Percentiles rank a stretch among this genome's conserved stretches.
These are phyloP conservation scores for Sungouiella blattae DNA, from an alignment of 805 yeast species.

Conservation along the genomic window DNA sequence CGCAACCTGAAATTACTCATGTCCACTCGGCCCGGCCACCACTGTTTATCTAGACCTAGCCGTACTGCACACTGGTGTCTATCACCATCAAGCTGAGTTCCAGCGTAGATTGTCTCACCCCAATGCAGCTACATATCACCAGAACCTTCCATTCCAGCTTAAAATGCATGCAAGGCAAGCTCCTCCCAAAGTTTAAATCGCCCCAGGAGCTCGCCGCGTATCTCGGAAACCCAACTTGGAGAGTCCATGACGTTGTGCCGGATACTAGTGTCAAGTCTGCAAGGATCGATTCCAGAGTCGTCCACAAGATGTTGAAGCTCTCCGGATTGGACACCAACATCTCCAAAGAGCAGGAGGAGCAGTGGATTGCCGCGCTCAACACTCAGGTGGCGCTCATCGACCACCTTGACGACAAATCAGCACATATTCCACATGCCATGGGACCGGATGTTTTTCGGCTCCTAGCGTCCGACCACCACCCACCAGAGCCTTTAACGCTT, in stretches of 20 bases:
- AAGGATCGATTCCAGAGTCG: slow-evolving; percentile 13
- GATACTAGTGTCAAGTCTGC: slow-evolving; percentile 4
- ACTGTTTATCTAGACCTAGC: no score
- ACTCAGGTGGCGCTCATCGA: slow-evolving; percentile 51
- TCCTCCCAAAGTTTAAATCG: slow-evolving; percentile 5
- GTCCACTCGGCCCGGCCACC: no score
- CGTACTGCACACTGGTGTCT: no score
- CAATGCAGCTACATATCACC: no score
- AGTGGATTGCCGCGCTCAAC: slow-evolving; percentile 32
- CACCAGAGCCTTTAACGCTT: slow-evolving; percentile 22
- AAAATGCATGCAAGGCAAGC: slow-evolving; percentile 4
- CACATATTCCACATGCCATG: slow-evolving; percentile 2
- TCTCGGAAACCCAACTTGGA: slow-evolving; percentile 9
- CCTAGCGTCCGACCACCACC: slow-evolving; percentile 30
- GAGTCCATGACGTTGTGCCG: slow-evolving; percentile 14
- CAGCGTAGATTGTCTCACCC: no score
- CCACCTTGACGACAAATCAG: slow-evolving; percentile 24
- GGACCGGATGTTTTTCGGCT: slow-evolving; percentile 28
- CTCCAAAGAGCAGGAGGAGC: slow-evolving; percentile 21
- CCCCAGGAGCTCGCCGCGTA: slow-evolving; percentile 6
- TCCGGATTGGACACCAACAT: slow-evolving; percentile 45
- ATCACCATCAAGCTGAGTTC: no score
- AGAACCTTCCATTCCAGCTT: no score
- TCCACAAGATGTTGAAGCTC: slow-evolving; percentile 37
- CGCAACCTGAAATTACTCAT: no score